Base-by-base conservation (phyloP, 1,139 yeast genomes). In the Saccharomyces hybrid region DNA sequence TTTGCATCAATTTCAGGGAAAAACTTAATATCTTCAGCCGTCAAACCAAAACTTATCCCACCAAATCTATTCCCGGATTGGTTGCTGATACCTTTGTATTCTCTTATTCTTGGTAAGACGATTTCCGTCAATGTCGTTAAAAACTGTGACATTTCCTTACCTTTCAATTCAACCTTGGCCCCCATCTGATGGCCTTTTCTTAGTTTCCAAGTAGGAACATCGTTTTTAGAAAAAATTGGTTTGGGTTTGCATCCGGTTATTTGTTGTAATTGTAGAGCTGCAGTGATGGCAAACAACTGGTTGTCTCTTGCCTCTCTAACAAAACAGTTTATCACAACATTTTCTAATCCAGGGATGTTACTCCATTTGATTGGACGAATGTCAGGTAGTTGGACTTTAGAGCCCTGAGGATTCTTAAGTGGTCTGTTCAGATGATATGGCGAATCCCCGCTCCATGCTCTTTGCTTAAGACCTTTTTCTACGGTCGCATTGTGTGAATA, bases 1-100 rank as follows among this genome's bases (percentile, higher is more conserved):
- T 86, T 90, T 56, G 84, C 82, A 69, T 91, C 96, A 59, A 95
- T 83, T 72, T 95, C 99, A 2, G 99, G 99, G 78, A 95, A 95
- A 65, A 78, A 79, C 65, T 82, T 82, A 55, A 88, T 82, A 64
- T 88, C 90, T 55, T 85, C 89, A 2, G 89, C 81, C 49, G 80
- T 81, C 61, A 95, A 74, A 47, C 97, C 97, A 67, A 95, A 84
- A 16, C 95, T 79, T 57, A 95, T 80, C 69, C 89, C 88, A 54
- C 99, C 99, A 64, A 78, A 80, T 54, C 80, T 76, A 70, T 91
- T 98, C 57, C 99, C 99, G 4, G 93, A 75, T 48, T 80, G 76
- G 69, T 82, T 82, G 50, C 83, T 80, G 53, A 95, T 77, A 51
- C 98, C 98, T 60, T 76, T 74, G 71, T 88, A 93, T 50, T 91